Evolutionary conservation across 1,139 yeast genomes (phyloP).

Genomic region (Geotrichum aggregatum): DNA sequence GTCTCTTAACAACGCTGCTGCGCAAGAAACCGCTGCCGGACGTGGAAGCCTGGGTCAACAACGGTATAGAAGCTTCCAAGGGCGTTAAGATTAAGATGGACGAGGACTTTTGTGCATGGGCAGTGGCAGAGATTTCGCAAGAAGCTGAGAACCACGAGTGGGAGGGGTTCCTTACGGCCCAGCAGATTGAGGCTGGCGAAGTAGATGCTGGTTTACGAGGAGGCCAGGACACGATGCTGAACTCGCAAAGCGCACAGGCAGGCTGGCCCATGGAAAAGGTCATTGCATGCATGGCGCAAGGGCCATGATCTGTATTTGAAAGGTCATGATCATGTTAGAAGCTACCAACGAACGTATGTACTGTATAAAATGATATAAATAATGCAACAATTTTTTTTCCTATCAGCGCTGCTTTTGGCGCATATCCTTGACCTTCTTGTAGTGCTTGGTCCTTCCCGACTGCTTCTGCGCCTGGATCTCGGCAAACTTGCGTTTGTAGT

Average conservation of each 20-base stretch:
- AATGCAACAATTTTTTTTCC: conserved; percentile 25
- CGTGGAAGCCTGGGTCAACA: conserved; percentile 77
- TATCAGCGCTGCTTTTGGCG: conserved; percentile 46
- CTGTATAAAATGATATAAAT: conserved; percentile 13
- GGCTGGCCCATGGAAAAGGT: conserved; percentile 35
- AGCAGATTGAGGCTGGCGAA: conserved; percentile 48
- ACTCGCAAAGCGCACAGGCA: conserved; percentile 1
- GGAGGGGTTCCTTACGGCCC: conserved; percentile 55
- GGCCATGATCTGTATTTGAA: conserved; percentile 24
- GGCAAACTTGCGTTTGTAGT: conserved; percentile 77
- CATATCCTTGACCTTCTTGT: conserved; percentile 60
- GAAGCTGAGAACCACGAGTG: conserved; percentile 56
- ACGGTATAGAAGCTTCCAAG: conserved; percentile 33
- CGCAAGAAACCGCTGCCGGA: conserved; percentile 88
- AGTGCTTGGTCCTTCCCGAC: conserved; percentile 72
- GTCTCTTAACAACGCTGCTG: conserved; percentile 71
- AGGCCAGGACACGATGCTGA: background rate
- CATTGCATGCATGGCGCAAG: conserved; percentile 31
- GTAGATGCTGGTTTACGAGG: conserved; percentile 25
- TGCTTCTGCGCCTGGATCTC: conserved; percentile 72
- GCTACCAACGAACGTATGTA: too few relatives aligned
- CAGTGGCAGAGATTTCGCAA: conserved; percentile 50
- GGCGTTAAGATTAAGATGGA: conserved; percentile 18
- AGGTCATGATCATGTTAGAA: background rate
- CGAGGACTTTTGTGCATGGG: conserved; percentile 50